A percentile compares a stretch with the other conserved stretches of the same genome.
These are phyloP conservation scores for Phytophthora lateralis DNA, from an alignment of 352 stramenopile genomes.

Conservation along the genomic window DNA sequence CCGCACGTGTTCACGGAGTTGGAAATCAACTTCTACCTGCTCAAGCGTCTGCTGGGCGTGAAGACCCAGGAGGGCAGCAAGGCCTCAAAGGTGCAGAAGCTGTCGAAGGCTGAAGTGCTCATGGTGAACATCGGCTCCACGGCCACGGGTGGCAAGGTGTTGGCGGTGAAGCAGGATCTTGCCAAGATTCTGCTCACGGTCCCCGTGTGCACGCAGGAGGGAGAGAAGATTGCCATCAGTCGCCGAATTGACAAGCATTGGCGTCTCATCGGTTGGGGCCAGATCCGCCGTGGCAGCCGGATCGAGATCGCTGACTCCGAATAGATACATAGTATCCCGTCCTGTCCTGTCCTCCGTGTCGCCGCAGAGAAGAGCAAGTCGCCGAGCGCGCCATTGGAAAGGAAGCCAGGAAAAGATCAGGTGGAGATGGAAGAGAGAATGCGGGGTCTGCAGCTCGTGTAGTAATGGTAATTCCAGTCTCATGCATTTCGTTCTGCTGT, in stretches of 20 bases:
- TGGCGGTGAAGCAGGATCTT: slow-evolving; percentile 97
- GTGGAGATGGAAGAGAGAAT: slow-evolving; percentile 39
- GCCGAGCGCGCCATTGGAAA: slow-evolving; percentile 21
- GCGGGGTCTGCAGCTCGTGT: slow-evolving; percentile 35
- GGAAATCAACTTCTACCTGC: slow-evolving; percentile 99
- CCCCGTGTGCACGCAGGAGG: slow-evolving; percentile 99
- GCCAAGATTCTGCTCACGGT: slow-evolving; percentile 99
- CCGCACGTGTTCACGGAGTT: slow-evolving; percentile 99
- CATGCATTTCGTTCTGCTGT: slow-evolving; percentile 23
- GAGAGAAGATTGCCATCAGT: slow-evolving; percentile 99
- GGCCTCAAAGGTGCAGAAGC: slow-evolving; percentile 99
- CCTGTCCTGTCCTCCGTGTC: slow-evolving; percentile 19
- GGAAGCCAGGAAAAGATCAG: slow-evolving; percentile 38
- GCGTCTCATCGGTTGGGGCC: slow-evolving; percentile 99
- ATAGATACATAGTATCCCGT: slow-evolving; percentile 66
- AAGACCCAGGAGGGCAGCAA: slow-evolving; percentile 99
- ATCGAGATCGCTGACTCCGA: slow-evolving; percentile 91
- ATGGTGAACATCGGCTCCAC: slow-evolving; percentile 99
- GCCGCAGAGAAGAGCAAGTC: slow-evolving; percentile 28
- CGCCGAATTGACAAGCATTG: slow-evolving; percentile 99
- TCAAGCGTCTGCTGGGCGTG: slow-evolving; percentile 98
- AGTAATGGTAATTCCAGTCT: slow-evolving; percentile 46
- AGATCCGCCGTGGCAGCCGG: slow-evolving; percentile 97
- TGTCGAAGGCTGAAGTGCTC: slow-evolving; percentile 98
- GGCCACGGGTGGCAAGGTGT: slow-evolving; percentile 95